Conservation (phyloP, 2,329 filamentous ascomycete species). For the Beauveria sp. region DNA sequence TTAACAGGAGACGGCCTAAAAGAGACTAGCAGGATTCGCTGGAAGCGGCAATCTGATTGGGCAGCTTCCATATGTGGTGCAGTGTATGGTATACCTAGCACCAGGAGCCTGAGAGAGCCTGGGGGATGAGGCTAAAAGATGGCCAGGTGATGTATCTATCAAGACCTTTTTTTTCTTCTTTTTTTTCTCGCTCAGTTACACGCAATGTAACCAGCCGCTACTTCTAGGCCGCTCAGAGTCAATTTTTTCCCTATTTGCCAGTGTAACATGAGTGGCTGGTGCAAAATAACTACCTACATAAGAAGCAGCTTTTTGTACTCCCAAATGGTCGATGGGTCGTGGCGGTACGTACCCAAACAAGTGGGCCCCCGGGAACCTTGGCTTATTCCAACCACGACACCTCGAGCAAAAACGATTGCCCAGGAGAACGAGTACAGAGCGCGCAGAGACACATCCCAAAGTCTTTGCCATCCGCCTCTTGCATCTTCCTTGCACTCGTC, state of each 20-base stretch:
- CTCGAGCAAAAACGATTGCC: constrained; percentile 29
- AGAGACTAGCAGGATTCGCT: neutral
- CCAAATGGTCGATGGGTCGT: too few species aligned
- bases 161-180: too few species aligned
- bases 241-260: neutral
- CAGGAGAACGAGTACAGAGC: constrained; percentile 22
- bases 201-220: neutral
- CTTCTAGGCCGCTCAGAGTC: neutral
- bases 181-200: neutral
- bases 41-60: constrained; percentile 7
- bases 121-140: neutral
- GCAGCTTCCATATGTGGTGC: neutral
- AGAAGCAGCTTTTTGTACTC: neutral
- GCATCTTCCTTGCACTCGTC: constrained; percentile 15
- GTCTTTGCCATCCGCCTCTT: constrained; percentile 16
- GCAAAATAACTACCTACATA: neutral
- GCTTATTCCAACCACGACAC: constrained; percentile 34
- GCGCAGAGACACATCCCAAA: constrained; percentile 12
- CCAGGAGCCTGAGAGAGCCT: neutral
- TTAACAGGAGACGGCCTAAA: neutral
- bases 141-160: neutral
- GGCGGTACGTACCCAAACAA: constrained; percentile 9
- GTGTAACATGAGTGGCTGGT: neutral
- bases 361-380: constrained; percentile 15
- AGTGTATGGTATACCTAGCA: neutral